Evolutionary conservation across 805 yeast species (phyloP), one percentile per base, ranked within the genome.

Genomic region (Saccharomycopsis fermentans): DNA sequence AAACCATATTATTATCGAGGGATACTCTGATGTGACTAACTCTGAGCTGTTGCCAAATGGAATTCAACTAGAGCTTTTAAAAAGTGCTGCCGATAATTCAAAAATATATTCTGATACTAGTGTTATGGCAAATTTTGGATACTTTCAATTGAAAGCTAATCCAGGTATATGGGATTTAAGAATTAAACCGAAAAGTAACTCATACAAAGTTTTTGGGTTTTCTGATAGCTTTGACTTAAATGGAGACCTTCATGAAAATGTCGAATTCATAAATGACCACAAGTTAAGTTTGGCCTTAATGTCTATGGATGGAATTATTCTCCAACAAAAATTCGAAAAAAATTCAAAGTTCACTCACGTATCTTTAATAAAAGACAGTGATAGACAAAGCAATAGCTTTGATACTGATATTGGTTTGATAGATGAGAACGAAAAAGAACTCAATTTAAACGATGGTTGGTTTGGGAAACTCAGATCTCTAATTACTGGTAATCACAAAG

Each of bases 91-190:
- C 14, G 35, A 24, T 8, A 27, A 34, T 12, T 8, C 14, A 14
- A 55, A 62, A 6, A 59, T 65, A 6, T 59, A 68, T 14, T 72
- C 77, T 0, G 89, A 83, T 63, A 85, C 96, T 0, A 74, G 71
- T 40, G 82, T 90, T 1, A 87, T 92, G 94, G 78, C 84, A 1
- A 84, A 87, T 43, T 74, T 85, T 62, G 97, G 97, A 0, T 92
- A 92, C 69, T 80, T 86, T 57, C 97, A 91, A 70, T 73, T 94
- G 52, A 81, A 80, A 62, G 82, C 86, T 0, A 75, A 74, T 55
- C 94, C 95, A 0, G 96, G 96, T 0, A 52, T 75, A 3, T 87
- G 88, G 85, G 68, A 71, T 1, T 67, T 88, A n/a, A 64, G 65
- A 1, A 65, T 84, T 12, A 78, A 78, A 61, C 65, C 67, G 9